Conservation (phyloP, 176 grass and related monocot genomes). For the Melocanna baccifera region DNA sequence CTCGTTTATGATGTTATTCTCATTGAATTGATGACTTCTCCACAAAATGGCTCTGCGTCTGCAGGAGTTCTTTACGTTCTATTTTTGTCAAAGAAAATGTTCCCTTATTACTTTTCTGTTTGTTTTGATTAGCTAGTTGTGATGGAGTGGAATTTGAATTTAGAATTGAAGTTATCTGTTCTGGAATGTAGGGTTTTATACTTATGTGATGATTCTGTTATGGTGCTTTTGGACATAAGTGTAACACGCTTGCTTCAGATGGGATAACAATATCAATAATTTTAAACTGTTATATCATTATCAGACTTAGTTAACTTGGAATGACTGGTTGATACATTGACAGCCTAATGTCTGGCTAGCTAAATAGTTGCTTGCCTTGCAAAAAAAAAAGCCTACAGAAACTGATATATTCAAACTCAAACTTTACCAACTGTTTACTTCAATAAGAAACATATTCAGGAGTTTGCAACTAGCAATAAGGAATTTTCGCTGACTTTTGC, state of each 20-base stretch:
- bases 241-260: background rate
- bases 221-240: background rate
- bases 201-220: background rate
- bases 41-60: background rate
- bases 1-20: background rate
- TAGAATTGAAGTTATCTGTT: background rate
- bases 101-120: background rate
- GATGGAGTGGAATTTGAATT: background rate
- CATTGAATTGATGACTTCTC: background rate
- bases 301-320: background rate
- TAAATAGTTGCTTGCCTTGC: background rate
- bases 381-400: background rate
- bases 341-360: background rate
- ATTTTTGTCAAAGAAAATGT: background rate
- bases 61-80: background rate
- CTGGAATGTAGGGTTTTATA: background rate
- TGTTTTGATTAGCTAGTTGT: background rate
- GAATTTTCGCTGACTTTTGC: constrained; percentile 26
- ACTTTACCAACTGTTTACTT: background rate
- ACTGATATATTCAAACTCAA: background rate
- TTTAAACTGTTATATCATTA: background rate
- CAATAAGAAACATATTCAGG: background rate
- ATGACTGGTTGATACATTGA: background rate
- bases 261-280: background rate
- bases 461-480: background rate